Evolutionary conservation across 352 stramenopile species (phyloP).

Genomic region (Phytophthora boehmeriae): DNA sequence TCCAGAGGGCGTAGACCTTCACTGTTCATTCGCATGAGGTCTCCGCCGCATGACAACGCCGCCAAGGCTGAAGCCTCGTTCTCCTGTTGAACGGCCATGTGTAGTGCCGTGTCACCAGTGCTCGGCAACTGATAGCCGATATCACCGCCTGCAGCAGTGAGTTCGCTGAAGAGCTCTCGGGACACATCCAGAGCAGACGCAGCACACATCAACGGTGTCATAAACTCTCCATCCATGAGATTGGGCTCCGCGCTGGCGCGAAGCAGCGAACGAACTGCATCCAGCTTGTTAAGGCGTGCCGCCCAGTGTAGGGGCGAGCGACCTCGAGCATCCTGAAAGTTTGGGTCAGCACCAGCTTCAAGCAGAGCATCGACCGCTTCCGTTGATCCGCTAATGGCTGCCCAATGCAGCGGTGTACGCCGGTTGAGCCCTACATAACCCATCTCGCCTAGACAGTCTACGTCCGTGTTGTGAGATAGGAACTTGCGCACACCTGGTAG

Average conservation of each 20-base stretch:
- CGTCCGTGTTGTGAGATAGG: slow-evolving; percentile 42
- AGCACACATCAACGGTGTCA: slow-evolving; percentile 50
- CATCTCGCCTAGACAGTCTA: slow-evolving; percentile 74
- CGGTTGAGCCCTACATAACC: slow-evolving; percentile 72
- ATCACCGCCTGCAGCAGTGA: slow-evolving; percentile 50
- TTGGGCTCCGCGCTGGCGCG: slow-evolving; percentile 36
- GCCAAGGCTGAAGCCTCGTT: slow-evolving; percentile 63
- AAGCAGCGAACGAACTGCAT: slow-evolving; percentile 52
- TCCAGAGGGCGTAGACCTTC: slow-evolving; percentile 66
- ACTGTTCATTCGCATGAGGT: slow-evolving; percentile 73
- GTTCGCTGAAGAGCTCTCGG: slow-evolving; percentile 38
- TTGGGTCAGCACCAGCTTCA: slow-evolving; percentile 54
- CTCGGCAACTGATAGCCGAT: slow-evolving; percentile 63
- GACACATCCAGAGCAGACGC: slow-evolving; percentile 20
- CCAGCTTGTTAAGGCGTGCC: slow-evolving; percentile 55
- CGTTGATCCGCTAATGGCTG: slow-evolving; percentile 54
- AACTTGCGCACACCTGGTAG: slow-evolving; percentile 53
- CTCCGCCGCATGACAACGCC: slow-evolving; percentile 54
- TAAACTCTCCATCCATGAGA: slow-evolving; percentile 42
- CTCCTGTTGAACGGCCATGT: slow-evolving; percentile 62
- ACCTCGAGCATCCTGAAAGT: slow-evolving; percentile 68
- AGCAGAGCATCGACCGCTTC: slow-evolving; percentile 59
- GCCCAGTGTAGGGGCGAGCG: slow-evolving; percentile 76
- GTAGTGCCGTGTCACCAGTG: slow-evolving; percentile 65
- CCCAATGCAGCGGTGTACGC: slow-evolving; percentile 76